phyloP scores from a whole-genome alignment of 2,329 filamentous ascomycete species.

The Penicillium sp. region DNA sequence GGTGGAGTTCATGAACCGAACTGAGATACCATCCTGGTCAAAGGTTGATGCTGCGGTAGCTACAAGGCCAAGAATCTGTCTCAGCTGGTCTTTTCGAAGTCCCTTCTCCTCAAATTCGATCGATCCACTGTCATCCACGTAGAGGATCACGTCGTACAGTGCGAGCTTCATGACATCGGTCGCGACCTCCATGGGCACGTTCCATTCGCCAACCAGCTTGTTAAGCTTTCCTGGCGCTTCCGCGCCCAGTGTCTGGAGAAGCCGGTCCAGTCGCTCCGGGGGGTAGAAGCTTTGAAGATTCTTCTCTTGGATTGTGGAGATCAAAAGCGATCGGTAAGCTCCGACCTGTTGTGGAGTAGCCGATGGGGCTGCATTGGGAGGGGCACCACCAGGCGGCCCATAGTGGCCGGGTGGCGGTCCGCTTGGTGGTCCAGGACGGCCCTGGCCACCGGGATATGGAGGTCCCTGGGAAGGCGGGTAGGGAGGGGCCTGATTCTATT shows the following conservation, averaged over 20 bases:
- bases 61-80: slow-evolving; percentile 60
- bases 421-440: slow-evolving; percentile 22
- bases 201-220: slow-evolving; percentile 55
- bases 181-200: slow-evolving; percentile 57
- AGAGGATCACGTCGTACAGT: slow-evolving; percentile 60
- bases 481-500: slow-evolving; percentile 16
- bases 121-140: slow-evolving; percentile 66
- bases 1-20: slow-evolving; percentile 67
- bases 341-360: slow-evolving; percentile 50
- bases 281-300: slow-evolving; percentile 57
- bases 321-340: slow-evolving; percentile 56
- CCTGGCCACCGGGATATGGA: slow-evolving; percentile 31
- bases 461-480: slow-evolving; percentile 32
- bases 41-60: slow-evolving; percentile 65
- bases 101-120: slow-evolving; percentile 67
- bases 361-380: slow-evolving; percentile 32
- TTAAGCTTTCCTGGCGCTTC: slow-evolving; percentile 48
- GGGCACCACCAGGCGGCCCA: slow-evolving; percentile 28
- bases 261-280: slow-evolving; percentile 44
- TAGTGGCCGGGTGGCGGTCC: slow-evolving; percentile 27
- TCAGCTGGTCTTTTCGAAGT: slow-evolving; percentile 63
- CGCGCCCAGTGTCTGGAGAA: slow-evolving; percentile 33
- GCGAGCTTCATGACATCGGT: slow-evolving; percentile 61
- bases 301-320: slow-evolving; percentile 58
- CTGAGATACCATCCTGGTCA: slow-evolving; percentile 63